Evolutionary conservation across 768 basidiomycete genomes (phyloP).

Genomic region (Sistotremastrum niveocremeum): DNA sequence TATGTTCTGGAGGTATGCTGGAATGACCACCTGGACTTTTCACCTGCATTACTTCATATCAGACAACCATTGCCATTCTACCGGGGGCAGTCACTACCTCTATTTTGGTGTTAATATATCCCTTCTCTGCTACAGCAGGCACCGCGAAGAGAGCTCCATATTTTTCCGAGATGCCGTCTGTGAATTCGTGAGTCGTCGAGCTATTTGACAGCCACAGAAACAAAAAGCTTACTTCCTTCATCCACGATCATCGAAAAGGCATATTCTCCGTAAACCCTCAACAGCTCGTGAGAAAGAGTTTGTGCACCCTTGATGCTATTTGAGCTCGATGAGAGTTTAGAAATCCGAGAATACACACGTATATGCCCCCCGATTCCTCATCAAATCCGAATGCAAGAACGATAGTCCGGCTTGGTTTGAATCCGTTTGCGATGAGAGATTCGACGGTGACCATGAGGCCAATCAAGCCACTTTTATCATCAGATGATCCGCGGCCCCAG

Average conservation of each 20-base stretch:
- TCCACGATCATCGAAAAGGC: slow-evolving; percentile 28
- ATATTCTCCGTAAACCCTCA: slow-evolving; percentile 22
- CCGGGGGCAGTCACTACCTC: slow-evolving; percentile 23
- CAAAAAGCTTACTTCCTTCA: slow-evolving; percentile 23
- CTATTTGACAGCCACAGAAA: too few relatives aligned
- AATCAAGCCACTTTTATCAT: slow-evolving; percentile 28
- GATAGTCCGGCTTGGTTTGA: slow-evolving; percentile 20
- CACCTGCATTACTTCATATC: slow-evolving; percentile 32
- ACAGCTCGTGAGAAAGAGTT: slow-evolving; percentile 15
- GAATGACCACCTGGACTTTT: slow-evolving; percentile 72
- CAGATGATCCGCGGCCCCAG: slow-evolving; percentile 34
- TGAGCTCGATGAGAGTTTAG: not conserved
- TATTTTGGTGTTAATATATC: slow-evolving; percentile 42
- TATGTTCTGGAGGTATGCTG: slow-evolving; percentile 70
- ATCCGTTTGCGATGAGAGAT: slow-evolving; percentile 24
- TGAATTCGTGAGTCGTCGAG: too few relatives aligned
- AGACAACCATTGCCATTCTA: too few relatives aligned
- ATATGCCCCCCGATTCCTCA: slow-evolving; percentile 27
- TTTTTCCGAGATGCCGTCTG: slow-evolving; percentile 36
- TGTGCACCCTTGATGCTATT: slow-evolving; percentile 14
- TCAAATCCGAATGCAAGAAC: slow-evolving; percentile 30
- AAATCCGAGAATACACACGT: slow-evolving; percentile 5
- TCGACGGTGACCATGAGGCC: slow-evolving; percentile 25
- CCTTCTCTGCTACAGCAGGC: slow-evolving; percentile 64
- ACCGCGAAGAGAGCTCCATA: slow-evolving; percentile 44